Conservation (phyloP, 305 asterid genomes). For the Fraxinus sp. region DNA sequence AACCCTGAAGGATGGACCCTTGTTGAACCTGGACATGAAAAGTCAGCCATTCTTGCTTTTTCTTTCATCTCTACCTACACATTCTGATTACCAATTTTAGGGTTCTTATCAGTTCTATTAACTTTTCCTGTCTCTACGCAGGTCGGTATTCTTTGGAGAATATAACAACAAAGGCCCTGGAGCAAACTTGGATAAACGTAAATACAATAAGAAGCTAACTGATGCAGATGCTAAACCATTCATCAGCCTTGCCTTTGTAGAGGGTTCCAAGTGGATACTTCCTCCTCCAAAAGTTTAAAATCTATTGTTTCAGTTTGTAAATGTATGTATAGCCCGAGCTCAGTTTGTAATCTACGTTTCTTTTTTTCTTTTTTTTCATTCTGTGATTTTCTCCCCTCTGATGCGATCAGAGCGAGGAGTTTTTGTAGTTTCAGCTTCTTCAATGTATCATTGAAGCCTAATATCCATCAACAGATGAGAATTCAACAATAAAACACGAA, state of each 20-base stretch:
- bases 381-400: neutral
- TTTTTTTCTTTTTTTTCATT: neutral
- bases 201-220: constrained; percentile 41
- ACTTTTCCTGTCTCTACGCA: constrained; percentile 8
- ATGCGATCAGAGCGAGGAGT: neutral
- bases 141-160: constrained; percentile 63
- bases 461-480: neutral
- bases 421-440: neutral
- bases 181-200: constrained; percentile 28
- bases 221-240: constrained; percentile 36
- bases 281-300: constrained; percentile 43
- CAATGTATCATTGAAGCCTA: neutral
- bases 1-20: constrained; percentile 61
- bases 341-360: neutral
- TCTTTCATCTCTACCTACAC: neutral
- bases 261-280: constrained; percentile 64
- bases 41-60: neutral
- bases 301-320: neutral
- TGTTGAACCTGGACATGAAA: neutral
- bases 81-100: neutral
- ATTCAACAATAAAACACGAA: neutral
- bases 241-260: constrained; percentile 45
- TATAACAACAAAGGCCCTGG: constrained; percentile 52
- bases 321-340: neutral
- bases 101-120: neutral